Base-by-base conservation (phyloP, 257 asterid species). In the Perilla frutescens region DNA sequence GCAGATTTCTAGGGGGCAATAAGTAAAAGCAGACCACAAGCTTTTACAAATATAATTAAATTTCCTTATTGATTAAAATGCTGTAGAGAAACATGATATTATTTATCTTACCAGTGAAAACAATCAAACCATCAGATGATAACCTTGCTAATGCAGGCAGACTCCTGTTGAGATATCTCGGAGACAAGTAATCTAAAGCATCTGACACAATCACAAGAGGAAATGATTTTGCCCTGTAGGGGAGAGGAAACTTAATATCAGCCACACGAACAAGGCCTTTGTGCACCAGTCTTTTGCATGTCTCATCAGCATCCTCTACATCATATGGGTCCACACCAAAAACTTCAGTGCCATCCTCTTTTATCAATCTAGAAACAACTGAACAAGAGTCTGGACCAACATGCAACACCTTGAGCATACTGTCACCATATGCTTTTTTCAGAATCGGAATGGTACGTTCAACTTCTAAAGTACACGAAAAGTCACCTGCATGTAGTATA, bases 141-240 rank as follows among this genome's bases (percentile, higher is more conserved):
- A 86, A 75, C 77, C 87, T 83, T 14, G 87, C 84, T 71, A 86
- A 73, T 53, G 84, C 88, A 48, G 85, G 86, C 69, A 86, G 80
- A 9, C 79, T 81, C 70, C 72, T 75, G 80, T 86, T 86, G 81
- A 86, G 86, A 80, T 83, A 83, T 53, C 75, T 83, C 0, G 90
- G 90, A n/a, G 90, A 83, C 81, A 86, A 79, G 79, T 83, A 86
- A 77, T 86, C 90, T 66, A 86, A 56, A 55, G 85, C 75, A 81
- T 86, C 88, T 6, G 88, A 86, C 48, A 78, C 83, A 56, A 86
- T 81, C 20, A 86, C 90, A 26, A 81, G 77, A 41, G 88, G 74
- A 62, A 83, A 86, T 6, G 90, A 83, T 73, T 83, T 86, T 13
- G 87, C 76, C 74, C 78, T 72, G 72, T 81, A 86, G 6, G 88